Evolutionary conservation across 768 basidiomycete species (phyloP).

Genomic region (Hypsizygus marmoreus): DNA sequence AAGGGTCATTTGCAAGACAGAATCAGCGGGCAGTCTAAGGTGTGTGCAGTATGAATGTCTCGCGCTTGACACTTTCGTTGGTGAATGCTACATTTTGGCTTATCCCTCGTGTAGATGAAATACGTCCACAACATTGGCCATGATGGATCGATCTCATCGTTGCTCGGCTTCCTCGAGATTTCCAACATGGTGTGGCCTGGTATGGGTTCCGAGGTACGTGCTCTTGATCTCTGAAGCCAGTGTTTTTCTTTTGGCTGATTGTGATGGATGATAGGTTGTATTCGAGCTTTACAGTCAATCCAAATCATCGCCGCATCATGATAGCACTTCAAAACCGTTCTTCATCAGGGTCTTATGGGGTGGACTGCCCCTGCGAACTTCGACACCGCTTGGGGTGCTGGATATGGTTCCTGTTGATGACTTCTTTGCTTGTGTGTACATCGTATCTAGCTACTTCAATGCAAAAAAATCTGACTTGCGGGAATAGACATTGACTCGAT

Average conservation of each 20-base stretch:
- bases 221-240: neutral
- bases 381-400: conserved; percentile 46
- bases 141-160: conserved; percentile 50
- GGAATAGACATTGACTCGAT: conserved; percentile 40
- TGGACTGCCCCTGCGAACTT: conserved; percentile 50
- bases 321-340: conserved; percentile 18
- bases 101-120: conserved; percentile 13
- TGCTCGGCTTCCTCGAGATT: conserved; percentile 52
- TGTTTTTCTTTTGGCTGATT: neutral
- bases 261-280: conserved; percentile 27
- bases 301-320: neutral
- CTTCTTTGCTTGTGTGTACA: conserved; percentile 44
- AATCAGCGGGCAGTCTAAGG: conserved; percentile 37
- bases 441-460: neutral
- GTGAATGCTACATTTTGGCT: no score
- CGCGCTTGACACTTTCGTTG: no score
- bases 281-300: conserved; percentile 44
- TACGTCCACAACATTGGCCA: conserved; percentile 39
- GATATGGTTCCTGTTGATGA: conserved; percentile 45
- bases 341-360: conserved; percentile 54
- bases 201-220: conserved; percentile 49
- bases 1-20: conserved; percentile 39
- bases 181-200: conserved; percentile 57
- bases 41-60: no score
- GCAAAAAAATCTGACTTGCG: neutral